Evolutionary conservation across 768 basidiomycete genomes (phyloP).

Genomic region (Lentinula lateritia): DNA sequence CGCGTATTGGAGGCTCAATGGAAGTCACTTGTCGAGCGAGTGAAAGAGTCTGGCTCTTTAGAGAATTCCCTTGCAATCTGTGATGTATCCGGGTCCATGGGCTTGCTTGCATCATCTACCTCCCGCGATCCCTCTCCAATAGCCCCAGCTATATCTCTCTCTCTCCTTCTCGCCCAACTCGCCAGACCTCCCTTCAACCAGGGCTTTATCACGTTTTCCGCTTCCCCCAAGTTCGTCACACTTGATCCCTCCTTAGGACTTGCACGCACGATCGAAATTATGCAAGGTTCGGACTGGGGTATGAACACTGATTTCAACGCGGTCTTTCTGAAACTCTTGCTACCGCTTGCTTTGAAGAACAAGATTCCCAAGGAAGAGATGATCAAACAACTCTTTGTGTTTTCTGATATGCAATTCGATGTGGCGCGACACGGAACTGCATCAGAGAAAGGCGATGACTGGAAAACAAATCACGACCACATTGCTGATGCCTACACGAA

Average conservation of each 20-base stretch:
- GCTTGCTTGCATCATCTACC: constrained; percentile 15
- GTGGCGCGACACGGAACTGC: constrained; percentile 8
- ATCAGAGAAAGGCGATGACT: constrained; percentile 15
- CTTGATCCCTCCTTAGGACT: constrained; percentile 41
- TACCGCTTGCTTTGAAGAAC: constrained; percentile 53
- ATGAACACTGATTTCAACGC: constrained; percentile 60
- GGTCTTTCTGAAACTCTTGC: constrained; percentile 57
- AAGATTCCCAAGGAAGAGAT: constrained; percentile 62
- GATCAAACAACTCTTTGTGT: constrained; percentile 72
- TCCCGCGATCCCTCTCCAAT: constrained; percentile 35
- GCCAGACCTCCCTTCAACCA: constrained; percentile 60
- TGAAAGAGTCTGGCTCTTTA: constrained; percentile 50
- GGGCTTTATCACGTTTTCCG: constrained; percentile 67
- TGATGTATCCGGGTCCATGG: constrained; percentile 77
- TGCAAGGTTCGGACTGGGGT: constrained; percentile 36
- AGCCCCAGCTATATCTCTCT: constrained; percentile 57
- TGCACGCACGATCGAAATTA: constrained; percentile 26
- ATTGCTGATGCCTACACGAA: constrained; percentile 48
- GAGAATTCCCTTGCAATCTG: constrained; percentile 63
- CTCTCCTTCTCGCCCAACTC: constrained; percentile 57
- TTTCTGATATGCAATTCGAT: constrained; percentile 80
- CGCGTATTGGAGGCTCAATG: constrained; percentile 62
- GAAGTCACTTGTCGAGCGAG: constrained; percentile 48
- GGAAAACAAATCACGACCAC: constrained; percentile 60
- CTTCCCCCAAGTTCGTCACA: constrained; percentile 38